These are phyloP conservation scores for Wallacemonas collosoma DNA, from an alignment of 208 protist species.

Conservation along the genomic window DNA sequence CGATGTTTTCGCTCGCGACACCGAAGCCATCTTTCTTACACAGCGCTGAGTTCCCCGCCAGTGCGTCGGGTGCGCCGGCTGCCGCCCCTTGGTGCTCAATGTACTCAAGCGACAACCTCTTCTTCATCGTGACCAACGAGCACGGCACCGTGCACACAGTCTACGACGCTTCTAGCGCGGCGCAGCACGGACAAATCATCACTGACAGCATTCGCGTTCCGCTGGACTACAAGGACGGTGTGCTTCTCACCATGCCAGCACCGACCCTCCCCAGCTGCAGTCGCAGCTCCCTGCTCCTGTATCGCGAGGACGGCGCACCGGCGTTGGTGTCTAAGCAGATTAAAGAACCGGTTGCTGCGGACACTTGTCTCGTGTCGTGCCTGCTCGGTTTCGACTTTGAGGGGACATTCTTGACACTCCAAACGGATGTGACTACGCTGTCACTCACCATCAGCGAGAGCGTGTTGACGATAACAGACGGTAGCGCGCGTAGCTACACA, in stretches of 20 bases:
- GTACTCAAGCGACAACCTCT: constrained; percentile 16
- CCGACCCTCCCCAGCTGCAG: constrained; percentile 62
- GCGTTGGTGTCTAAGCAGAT: constrained; percentile 1
- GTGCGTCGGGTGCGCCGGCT: not conserved
- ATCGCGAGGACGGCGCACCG: not conserved
- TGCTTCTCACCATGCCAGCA: constrained; percentile 42
- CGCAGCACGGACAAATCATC: constrained; percentile 8
- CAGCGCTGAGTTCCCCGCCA: not conserved
- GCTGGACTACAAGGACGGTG: constrained; percentile 36
- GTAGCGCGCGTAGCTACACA: constrained; percentile 39
- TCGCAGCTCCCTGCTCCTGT: constrained; percentile 32
- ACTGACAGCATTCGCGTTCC: constrained; percentile 42
- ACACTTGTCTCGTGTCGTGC: not conserved
- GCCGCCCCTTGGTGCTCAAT: constrained; percentile 8
- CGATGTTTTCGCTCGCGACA: constrained; percentile 4
- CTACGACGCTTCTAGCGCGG: not conserved
- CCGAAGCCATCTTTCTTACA: not conserved
- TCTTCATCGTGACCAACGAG: constrained; percentile 6
- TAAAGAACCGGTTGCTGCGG: not conserved
- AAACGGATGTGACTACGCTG: constrained; percentile 22
- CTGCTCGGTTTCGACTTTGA: constrained; percentile 45
- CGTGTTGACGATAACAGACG: constrained; percentile 31
- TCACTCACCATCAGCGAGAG: constrained; percentile 42
- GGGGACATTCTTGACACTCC: constrained; percentile 27
- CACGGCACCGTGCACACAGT: constrained; percentile 16